Conservation (phyloP, 208 protist genomes). For the Naegleria fowleri region DNA sequence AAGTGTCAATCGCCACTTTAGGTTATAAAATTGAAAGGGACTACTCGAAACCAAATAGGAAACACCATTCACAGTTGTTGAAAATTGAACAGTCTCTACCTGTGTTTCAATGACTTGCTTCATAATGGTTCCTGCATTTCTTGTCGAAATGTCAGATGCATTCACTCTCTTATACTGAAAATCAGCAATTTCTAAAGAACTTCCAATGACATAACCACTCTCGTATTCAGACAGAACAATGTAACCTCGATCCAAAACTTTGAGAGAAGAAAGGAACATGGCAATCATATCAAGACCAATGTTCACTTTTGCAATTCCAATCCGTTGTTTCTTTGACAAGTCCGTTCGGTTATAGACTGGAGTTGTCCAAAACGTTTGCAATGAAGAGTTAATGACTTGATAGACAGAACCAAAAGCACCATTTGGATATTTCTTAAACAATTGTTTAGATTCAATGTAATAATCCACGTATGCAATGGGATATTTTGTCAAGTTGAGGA, state of each 20-base stretch:
- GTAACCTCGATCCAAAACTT: not conserved
- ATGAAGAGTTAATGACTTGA: not conserved
- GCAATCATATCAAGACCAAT: not conserved
- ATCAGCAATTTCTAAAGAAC: not conserved
- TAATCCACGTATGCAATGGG: not conserved
- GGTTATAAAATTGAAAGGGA: not conserved
- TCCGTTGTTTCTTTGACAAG: not conserved
- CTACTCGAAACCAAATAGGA: not conserved
- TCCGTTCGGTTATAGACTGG: not conserved
- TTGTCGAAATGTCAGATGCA: not conserved
- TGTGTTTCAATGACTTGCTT: not conserved
- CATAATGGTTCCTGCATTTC: not conserved
- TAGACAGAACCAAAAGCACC: not conserved
- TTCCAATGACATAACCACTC: not conserved
- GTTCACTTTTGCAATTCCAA: not conserved
- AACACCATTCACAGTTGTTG: not conserved
- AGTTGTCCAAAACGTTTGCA: not conserved
- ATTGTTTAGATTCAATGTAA: not conserved
- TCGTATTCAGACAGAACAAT: not conserved
- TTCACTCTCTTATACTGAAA: not conserved
- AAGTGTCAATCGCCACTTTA: not conserved
- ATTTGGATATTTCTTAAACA: not conserved
- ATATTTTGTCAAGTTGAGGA: no score
- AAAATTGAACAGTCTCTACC: not conserved
- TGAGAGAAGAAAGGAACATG: not conserved